Evolutionary conservation across 2,329 filamentous ascomycete species (phyloP).

Genomic region (Phialocephala sp.): DNA sequence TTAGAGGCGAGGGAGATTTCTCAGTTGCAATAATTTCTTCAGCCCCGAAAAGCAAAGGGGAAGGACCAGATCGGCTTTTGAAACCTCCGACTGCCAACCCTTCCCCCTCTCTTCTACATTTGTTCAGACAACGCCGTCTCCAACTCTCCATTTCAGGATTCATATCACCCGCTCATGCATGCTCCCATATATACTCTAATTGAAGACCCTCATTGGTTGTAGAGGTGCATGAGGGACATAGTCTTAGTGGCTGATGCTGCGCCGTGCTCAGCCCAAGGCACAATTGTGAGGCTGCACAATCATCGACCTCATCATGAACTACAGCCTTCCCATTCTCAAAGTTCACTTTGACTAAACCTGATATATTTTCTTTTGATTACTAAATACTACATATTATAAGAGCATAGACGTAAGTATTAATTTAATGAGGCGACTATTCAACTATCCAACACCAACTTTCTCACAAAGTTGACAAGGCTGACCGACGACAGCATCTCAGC

Average conservation of each 20-base stretch:
- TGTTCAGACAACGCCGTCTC: no score
- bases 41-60: no score
- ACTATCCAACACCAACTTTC: background rate
- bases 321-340: background rate
- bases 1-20: constrained; percentile 28
- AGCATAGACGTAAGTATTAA: background rate
- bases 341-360: background rate
- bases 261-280: background rate
- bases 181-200: no score
- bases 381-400: background rate
- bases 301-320: background rate
- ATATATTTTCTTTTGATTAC: background rate
- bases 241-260: background rate
- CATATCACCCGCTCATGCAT: no score
- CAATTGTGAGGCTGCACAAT: background rate
- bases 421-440: background rate
- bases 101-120: no score
- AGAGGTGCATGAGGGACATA: background rate
- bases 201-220: background rate
- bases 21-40: background rate
- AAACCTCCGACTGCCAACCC: no score
- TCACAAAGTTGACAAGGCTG: background rate
- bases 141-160: no score
- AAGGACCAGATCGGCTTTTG: no score
- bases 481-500: background rate